These are phyloP conservation scores for Vigna trinervia DNA, from an alignment of 306 rosid genomes.

Conservation along the genomic window DNA sequence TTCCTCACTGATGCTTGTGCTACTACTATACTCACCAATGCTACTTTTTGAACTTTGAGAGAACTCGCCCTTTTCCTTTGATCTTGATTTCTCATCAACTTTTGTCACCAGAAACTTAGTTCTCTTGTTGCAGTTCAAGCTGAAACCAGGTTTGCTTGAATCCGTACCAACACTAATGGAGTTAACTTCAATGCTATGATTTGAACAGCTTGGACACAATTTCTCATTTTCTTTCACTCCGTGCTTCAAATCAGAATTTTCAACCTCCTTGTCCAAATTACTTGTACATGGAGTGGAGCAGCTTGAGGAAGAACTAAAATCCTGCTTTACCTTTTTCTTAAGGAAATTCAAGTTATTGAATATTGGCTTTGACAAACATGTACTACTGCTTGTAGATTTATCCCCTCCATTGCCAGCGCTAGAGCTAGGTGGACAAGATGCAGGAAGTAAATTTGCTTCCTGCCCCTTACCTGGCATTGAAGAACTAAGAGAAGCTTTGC, in stretches of 20 bases:
- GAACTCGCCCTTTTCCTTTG: slow-evolving; percentile 85
- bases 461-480: slow-evolving; percentile 52
- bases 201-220: slow-evolving; percentile 59
- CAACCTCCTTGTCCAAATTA: slow-evolving; percentile 55
- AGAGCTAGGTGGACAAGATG: slow-evolving; percentile 62
- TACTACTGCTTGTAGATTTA: slow-evolving; percentile 61
- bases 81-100: slow-evolving; percentile 75
- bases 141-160: slow-evolving; percentile 57
- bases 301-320: slow-evolving; percentile 55
- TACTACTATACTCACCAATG: slow-evolving; percentile 86
- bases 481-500: slow-evolving; percentile 50
- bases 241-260: slow-evolving; percentile 50
- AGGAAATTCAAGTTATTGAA: slow-evolving; percentile 67
- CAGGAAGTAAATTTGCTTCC: slow-evolving; percentile 46
- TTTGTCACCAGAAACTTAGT: slow-evolving; percentile 59
- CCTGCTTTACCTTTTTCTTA: slow-evolving; percentile 74
- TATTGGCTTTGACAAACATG: slow-evolving; percentile 65
- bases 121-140: slow-evolving; percentile 61
- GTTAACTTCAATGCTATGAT: slow-evolving; percentile 63
- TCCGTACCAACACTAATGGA: slow-evolving; percentile 52
- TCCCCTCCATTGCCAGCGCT: slow-evolving; percentile 54
- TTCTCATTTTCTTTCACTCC: slow-evolving; percentile 58
- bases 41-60: slow-evolving; percentile 98
- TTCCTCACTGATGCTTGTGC: slow-evolving; percentile 94
- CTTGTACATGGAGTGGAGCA: slow-evolving; percentile 50